Evolutionary conservation across 2,329 filamentous ascomycete species (phyloP).

Genomic region (Penicillium vulpinum): DNA sequence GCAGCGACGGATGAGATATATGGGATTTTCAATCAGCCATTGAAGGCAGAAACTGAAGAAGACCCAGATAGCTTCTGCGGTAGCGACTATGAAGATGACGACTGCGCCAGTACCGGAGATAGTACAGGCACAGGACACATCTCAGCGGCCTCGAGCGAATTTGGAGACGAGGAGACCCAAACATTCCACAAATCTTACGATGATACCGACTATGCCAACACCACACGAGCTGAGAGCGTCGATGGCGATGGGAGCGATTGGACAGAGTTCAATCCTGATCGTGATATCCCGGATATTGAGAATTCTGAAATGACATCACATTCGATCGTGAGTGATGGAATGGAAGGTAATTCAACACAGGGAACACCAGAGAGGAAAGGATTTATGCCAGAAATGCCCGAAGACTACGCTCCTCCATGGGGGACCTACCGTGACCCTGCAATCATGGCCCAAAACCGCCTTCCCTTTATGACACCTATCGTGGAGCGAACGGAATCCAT

Average conservation of each 20-base stretch:
- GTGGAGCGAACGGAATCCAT: constrained; percentile 92
- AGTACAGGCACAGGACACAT: constrained; percentile 77
- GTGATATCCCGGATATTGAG: constrained; percentile 61
- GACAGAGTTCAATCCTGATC: constrained; percentile 80
- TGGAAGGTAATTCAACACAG: constrained; percentile 32
- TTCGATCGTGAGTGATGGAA: constrained; percentile 26
- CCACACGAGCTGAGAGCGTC: constrained; percentile 57
- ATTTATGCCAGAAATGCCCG: constrained; percentile 68
- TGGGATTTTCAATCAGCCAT: constrained; percentile 89
- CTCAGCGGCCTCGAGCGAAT: constrained; percentile 63
- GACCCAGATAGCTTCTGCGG: constrained; percentile 66
- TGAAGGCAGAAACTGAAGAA: constrained; percentile 53
- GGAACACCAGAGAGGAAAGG: constrained; percentile 43
- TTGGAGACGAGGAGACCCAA: constrained; percentile 59
- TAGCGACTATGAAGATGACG: constrained; percentile 64
- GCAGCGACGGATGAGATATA: constrained; percentile 98
- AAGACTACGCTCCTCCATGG: constrained; percentile 79
- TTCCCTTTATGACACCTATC: constrained; percentile 98
- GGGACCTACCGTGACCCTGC: constrained; percentile 78
- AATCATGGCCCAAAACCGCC: constrained; percentile 79
- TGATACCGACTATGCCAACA: constrained; percentile 44
- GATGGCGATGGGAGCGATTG: constrained; percentile 64
- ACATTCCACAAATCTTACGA: constrained; percentile 42
- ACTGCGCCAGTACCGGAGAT: constrained; percentile 83
- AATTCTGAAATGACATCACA: constrained; percentile 20